Base-by-base conservation (phyloP, 108 stramenopile species). In the Epipyxis sp. region DNA sequence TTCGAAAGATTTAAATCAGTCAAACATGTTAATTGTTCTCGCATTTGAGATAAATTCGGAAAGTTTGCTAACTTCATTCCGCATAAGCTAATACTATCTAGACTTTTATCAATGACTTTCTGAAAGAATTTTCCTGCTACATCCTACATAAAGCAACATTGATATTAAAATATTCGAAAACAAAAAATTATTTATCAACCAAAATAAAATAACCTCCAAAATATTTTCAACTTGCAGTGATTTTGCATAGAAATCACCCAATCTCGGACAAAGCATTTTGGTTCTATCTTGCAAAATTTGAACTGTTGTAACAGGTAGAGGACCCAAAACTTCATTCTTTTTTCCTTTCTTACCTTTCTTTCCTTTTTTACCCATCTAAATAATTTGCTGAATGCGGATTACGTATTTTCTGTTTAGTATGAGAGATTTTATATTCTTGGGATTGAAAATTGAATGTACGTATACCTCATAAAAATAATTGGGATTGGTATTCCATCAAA, bases 211-310 rank as follows among this genome's bases (percentile, higher is more conserved):
- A 45, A 84, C 86, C 35, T 68, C 54, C 10, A 78, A 35, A 0
- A 84, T 39, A n/a, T 71, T 68, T 30, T 81, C 57, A 16, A 81
- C 86, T 30, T 42, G 27, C 32, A 76, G 79, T 42, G 59, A 59
- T 10, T 81, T 68, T 1, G 30, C 40, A 77, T 82, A 82, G 79
- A 79, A 69, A 58, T 86, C 86, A 30, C 86, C 86, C 1, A 86
- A 44, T 0, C 86, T 69, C 6, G 86, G 86, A 54, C 86, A 86
- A 80, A 84, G 77, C 78, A 77, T 78, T 13, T 81, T 80, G 39
- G 76, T 44, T 13, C 86, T 65, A 69, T 86, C 86, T 6, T 41
- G 58, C 35, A 82, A 46, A 16, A 85, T 80, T 29, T 44, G 71
- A 27, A 77, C 57, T 0, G 86, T 86, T n/a, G 86, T 86, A 13